Evolutionary conservation across 1,284 basidiomycete species (phyloP).

Genomic region (Meripilus lineatus): DNA sequence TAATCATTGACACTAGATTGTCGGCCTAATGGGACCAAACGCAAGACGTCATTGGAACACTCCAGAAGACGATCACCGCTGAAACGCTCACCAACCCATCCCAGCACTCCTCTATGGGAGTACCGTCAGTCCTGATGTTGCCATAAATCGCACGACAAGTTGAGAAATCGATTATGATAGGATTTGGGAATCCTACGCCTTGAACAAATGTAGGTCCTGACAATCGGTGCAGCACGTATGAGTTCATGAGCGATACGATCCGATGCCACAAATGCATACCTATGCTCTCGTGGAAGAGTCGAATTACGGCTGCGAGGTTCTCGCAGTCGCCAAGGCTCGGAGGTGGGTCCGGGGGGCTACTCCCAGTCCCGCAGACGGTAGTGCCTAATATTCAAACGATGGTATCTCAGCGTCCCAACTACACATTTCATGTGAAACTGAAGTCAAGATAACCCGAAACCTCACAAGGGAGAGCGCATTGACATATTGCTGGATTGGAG

Average conservation of each 20-base stretch:
- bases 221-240: neutral
- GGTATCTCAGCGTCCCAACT: too few species aligned
- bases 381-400: neutral
- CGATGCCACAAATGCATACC: neutral
- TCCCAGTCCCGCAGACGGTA: neutral
- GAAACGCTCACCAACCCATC: slow-evolving; percentile 2
- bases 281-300: neutral
- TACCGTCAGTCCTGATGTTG: slow-evolving; percentile 3
- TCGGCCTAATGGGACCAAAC: too few species aligned
- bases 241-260: neutral
- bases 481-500: neutral
- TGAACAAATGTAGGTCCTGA: slow-evolving; percentile 7
- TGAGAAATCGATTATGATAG: slow-evolving; percentile 6
- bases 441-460: neutral
- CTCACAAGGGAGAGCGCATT: slow-evolving; percentile 1
- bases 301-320: slow-evolving; percentile 1
- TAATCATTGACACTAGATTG: too few species aligned
- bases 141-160: slow-evolving; percentile 3
- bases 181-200: slow-evolving; percentile 7
- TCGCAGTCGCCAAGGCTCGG: slow-evolving; percentile 1
- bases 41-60: too few species aligned
- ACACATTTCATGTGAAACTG: too few species aligned
- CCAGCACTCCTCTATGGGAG: slow-evolving; percentile 4
- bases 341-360: neutral
- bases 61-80: too few species aligned